These are phyloP conservation scores for Saururus chinensis DNA, from an alignment of 164 flowering plant species.

Conservation along the genomic window DNA sequence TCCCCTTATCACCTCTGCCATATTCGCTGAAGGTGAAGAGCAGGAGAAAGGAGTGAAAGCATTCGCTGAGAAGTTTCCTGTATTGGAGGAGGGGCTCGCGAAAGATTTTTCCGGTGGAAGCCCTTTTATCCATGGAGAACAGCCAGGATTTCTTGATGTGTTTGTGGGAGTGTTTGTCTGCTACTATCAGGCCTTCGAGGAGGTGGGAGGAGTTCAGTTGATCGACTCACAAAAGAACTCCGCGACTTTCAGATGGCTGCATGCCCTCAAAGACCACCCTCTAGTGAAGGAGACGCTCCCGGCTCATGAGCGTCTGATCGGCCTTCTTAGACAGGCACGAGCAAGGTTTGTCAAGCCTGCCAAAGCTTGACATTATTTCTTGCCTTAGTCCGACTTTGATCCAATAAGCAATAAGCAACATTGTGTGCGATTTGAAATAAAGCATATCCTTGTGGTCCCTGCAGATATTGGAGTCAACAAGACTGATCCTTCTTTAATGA, in stretches of 20 bases:
- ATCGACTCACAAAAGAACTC: constrained; percentile 5
- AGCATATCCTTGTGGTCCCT: too few species aligned
- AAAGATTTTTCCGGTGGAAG: constrained; percentile 3
- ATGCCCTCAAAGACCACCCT: not conserved
- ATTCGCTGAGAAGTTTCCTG: constrained; percentile 10
- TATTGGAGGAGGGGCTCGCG: constrained; percentile 19
- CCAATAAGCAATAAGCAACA: too few species aligned
- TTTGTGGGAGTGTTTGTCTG: not conserved
- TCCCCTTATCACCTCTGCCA: not conserved
- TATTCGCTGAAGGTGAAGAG: constrained; percentile 9
- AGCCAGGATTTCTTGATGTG: constrained; percentile 2
- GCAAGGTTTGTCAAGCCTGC: not conserved
- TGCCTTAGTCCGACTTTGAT: too few species aligned
- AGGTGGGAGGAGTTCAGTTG: not conserved
- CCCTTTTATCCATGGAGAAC: constrained; percentile 5
- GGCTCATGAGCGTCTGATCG: not conserved
- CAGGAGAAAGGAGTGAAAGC: constrained; percentile 17
- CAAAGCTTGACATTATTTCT: not conserved
- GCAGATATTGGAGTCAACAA: too few species aligned
- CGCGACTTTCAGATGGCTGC: not conserved
- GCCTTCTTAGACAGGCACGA: not conserved
- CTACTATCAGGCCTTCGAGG: not conserved
- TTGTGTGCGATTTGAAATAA: too few species aligned
- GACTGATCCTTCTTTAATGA: too few species aligned
- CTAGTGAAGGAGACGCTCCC: constrained; percentile 6